Percentiles rank a stretch among this genome's conserved stretches.
Evolutionary conservation across 2,329 filamentous ascomycete genomes (phyloP).

Genomic region (Calonectria crousiana): DNA sequence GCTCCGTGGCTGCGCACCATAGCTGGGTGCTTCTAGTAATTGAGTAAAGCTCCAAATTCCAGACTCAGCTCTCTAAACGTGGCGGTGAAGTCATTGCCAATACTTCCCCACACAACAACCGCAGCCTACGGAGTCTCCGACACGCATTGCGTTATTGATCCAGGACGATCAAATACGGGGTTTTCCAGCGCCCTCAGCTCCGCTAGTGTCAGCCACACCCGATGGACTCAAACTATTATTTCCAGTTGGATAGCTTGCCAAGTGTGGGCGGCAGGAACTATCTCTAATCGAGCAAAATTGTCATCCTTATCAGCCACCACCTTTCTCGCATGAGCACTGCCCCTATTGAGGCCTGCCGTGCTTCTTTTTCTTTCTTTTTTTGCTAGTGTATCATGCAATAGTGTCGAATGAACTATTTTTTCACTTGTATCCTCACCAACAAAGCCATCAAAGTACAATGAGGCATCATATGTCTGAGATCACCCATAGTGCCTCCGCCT

Average conservation of each 20-base stretch:
- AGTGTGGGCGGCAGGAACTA: not conserved
- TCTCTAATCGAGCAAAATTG: not conserved
- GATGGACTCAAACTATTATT: not conserved
- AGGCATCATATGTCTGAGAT: not conserved
- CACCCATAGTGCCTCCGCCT: not conserved
- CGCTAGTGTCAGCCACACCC: not conserved
- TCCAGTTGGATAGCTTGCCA: not conserved
- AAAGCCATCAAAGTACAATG: not conserved
- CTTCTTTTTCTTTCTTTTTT: not conserved
- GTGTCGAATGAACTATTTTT: not conserved
- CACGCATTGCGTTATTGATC: not conserved
- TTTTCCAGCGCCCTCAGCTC: not conserved
- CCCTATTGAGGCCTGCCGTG: not conserved
- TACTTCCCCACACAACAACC: not conserved
- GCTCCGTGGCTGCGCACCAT: not conserved
- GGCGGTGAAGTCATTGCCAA: slow-evolving; percentile 19
- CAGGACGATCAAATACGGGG: not conserved
- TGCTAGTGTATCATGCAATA: not conserved
- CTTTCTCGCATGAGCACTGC: not conserved
- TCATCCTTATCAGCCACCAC: not conserved
- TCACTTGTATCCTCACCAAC: not conserved
- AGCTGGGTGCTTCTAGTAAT: not conserved
- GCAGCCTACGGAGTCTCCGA: not conserved
- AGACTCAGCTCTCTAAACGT: slow-evolving; percentile 15
- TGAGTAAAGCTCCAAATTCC: not conserved